Evolutionary conservation across 257 asterid genomes (phyloP).

Genomic region (Nicotiana obtusifolia): DNA sequence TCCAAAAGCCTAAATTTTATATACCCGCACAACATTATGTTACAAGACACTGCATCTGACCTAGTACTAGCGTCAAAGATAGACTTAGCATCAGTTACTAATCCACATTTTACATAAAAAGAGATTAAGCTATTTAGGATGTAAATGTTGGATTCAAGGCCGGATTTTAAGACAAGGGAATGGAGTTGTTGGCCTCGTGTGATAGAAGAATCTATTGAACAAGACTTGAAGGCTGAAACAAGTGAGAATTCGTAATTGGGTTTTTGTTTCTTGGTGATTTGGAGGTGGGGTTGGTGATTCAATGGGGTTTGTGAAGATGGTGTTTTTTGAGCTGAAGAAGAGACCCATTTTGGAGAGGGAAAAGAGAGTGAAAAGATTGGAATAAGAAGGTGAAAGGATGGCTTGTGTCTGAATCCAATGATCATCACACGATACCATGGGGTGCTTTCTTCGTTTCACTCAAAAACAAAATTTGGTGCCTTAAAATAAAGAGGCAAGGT

Average conservation of each 20-base stretch:
- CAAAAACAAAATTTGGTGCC: neutral
- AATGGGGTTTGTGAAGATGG: neutral
- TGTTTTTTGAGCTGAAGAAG: neutral
- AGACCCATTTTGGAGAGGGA: slow-evolving; percentile 15
- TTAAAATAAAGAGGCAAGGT: neutral
- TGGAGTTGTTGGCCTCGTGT: slow-evolving; percentile 61
- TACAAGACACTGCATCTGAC: slow-evolving; percentile 59
- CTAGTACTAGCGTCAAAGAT: slow-evolving; percentile 36
- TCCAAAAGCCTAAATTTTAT: slow-evolving; percentile 38
- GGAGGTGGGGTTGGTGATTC: too few species aligned
- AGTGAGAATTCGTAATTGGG: slow-evolving; percentile 42
- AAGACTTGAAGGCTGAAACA: slow-evolving; percentile 59
- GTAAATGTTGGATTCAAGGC: slow-evolving; percentile 53
- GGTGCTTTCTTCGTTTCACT: neutral
- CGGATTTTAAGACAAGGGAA: slow-evolving; percentile 47
- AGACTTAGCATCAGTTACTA: slow-evolving; percentile 40
- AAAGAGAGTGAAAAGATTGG: neutral
- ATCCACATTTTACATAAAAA: slow-evolving; percentile 66
- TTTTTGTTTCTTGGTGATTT: slow-evolving; percentile 16
- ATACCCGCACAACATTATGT: slow-evolving; percentile 64
- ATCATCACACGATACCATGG: slow-evolving; percentile 37
- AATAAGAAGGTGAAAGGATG: neutral
- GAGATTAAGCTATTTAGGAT: slow-evolving; percentile 73
- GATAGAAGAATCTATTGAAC: slow-evolving; percentile 37
- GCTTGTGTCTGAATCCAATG: slow-evolving; percentile 18